Evolutionary conservation across 2,329 filamentous ascomycete species (phyloP).

Genomic region (Plectosphaerella cucumerina): DNA sequence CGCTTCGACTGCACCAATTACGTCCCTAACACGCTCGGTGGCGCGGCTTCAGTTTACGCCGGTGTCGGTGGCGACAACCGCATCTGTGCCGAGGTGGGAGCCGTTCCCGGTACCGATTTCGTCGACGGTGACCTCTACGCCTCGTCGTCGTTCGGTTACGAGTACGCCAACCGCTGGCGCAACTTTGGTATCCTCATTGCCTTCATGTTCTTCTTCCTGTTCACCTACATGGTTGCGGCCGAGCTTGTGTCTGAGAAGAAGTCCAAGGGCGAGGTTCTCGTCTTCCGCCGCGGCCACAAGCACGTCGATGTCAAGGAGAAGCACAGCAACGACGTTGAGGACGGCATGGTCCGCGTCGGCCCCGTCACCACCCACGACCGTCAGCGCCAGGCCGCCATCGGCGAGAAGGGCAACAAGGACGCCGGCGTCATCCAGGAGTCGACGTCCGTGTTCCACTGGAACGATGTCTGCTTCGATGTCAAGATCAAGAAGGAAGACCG

Average conservation of each 20-base stretch:
- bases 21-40: constrained; percentile 30
- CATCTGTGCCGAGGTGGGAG: constrained; percentile 58
- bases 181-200: constrained; percentile 67
- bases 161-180: constrained; percentile 58
- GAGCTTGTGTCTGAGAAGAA: constrained; percentile 64
- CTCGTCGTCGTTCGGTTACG: constrained; percentile 51
- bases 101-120: constrained; percentile 42
- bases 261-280: constrained; percentile 72
- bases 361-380: constrained; percentile 42
- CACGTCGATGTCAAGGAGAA: constrained; percentile 54
- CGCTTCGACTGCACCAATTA: constrained; percentile 49
- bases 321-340: constrained; percentile 56
- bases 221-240: constrained; percentile 58
- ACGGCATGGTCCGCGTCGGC: constrained; percentile 40
- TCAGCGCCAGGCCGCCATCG: constrained; percentile 19
- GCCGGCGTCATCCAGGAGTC: constrained; percentile 45
- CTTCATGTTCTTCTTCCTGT: constrained; percentile 59
- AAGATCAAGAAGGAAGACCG: constrained; percentile 75
- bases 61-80: constrained; percentile 30
- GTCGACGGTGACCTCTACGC: constrained; percentile 59
- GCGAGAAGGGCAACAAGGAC: constrained; percentile 34
- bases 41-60: constrained; percentile 13
- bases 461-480: constrained; percentile 71
- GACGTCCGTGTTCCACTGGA: constrained; percentile 82
- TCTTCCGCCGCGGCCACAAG: constrained; percentile 68